Conservation (phyloP, 1,284 basidiomycete species). For the Ceratobasidium sp. region DNA sequence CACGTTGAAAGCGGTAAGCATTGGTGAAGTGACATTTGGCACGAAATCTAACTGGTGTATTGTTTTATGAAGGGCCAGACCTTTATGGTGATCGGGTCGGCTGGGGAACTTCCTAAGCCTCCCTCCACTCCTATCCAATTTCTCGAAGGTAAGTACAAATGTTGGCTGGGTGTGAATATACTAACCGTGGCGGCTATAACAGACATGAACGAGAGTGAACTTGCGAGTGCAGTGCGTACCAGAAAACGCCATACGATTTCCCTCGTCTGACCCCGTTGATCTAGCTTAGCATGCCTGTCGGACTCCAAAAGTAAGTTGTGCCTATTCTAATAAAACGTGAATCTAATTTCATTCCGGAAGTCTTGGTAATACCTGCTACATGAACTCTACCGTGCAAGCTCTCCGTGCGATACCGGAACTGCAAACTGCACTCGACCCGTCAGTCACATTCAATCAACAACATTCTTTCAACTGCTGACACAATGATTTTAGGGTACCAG, state of each 20-base stretch:
- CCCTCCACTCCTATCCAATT: conserved; percentile 84
- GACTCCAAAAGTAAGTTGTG: conserved; percentile 66
- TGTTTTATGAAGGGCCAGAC: conserved; percentile 67
- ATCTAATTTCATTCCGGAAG: conserved; percentile 57
- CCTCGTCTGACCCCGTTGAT: not conserved
- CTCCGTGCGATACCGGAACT: conserved; percentile 92
- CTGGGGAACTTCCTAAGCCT: conserved; percentile 89
- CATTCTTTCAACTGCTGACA: not conserved
- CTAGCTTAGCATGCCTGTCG: conserved; percentile 73
- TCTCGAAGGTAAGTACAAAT: conserved; percentile 67
- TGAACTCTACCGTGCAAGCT: conserved; percentile 95
- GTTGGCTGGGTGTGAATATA: conserved; percentile 45
- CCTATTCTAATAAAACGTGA: conserved; percentile 51
- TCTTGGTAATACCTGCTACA: conserved; percentile 93
- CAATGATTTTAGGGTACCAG: not conserved
- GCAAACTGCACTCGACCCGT: conserved; percentile 72
- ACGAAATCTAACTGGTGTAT: conserved; percentile 44
- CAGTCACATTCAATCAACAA: conserved; percentile 49
- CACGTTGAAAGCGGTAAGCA: conserved; percentile 76
- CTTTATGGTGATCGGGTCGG: conserved; percentile 91
- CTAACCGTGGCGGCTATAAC: conserved; percentile 47
- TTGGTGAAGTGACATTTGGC: conserved; percentile 41
- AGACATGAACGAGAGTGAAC: conserved; percentile 87
- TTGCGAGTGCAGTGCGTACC: conserved; percentile 78
- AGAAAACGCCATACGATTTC: not conserved